A percentile compares a stretch with the other conserved stretches of the same genome.
Evolutionary conservation across 106 monocot species (phyloP).

Genomic region (Xerophyta viscosa): DNA sequence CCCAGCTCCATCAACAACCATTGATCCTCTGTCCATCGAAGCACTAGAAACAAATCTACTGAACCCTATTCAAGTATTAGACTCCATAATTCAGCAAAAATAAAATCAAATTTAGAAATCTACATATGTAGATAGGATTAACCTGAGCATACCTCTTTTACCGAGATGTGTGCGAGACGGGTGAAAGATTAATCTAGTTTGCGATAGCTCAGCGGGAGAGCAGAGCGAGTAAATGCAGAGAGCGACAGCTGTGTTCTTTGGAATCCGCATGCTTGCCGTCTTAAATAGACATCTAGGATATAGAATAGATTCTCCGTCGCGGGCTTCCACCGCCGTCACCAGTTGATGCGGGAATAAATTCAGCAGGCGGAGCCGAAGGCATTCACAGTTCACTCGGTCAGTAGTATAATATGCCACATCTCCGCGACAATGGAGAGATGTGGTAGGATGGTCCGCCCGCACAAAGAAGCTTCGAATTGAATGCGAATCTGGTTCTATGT

Average conservation of each 20-base stretch:
- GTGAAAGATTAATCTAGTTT: conserved; percentile 3
- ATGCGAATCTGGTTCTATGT: too few relatives aligned
- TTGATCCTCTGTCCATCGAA: conserved; percentile 17
- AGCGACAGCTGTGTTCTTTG: conserved; percentile 25
- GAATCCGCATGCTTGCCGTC: conserved; percentile 30
- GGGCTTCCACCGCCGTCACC: neutral
- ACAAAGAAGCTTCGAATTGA: neutral
- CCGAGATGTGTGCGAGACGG: neutral
- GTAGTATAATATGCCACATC: too few relatives aligned
- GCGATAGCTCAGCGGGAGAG: conserved; percentile 5
- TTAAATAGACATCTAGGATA: conserved; percentile 54
- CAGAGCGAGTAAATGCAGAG: conserved; percentile 15
- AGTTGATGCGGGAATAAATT: conserved; percentile 12
- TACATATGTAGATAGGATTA: too few relatives aligned
- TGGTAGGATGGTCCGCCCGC: conserved; percentile 23
- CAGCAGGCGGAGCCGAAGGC: neutral
- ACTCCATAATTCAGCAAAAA: conserved; percentile 15
- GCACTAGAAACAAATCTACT: conserved; percentile 6
- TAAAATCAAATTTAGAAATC: too few relatives aligned
- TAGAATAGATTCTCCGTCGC: too few relatives aligned
- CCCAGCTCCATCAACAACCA: neutral
- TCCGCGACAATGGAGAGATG: too few relatives aligned
- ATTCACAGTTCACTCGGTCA: neutral
- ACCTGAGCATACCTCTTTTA: conserved; percentile 15
- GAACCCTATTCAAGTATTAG: conserved; percentile 26